Conservation (phyloP, 352 stramenopile genomes). For the Elongisporangium senticosum region DNA sequence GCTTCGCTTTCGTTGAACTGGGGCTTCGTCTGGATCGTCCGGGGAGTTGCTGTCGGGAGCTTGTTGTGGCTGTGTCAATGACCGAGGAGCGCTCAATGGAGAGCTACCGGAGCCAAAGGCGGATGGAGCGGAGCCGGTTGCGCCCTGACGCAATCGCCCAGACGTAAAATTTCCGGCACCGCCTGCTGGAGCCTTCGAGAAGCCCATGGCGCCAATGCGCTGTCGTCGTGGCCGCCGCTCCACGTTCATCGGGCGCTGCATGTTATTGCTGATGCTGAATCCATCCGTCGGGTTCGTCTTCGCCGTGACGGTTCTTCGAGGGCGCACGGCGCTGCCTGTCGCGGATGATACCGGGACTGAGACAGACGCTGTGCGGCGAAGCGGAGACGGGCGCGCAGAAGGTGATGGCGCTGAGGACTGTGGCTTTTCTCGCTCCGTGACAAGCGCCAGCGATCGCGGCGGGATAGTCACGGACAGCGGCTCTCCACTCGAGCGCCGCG, state of each 20-base stretch:
- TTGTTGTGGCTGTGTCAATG: slow-evolving; percentile 23
- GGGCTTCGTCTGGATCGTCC: neutral
- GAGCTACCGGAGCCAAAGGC: neutral
- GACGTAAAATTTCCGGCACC: slow-evolving; percentile 3
- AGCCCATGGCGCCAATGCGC: slow-evolving; percentile 44
- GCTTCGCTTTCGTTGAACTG: slow-evolving; percentile 26
- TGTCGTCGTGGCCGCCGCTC: slow-evolving; percentile 39
- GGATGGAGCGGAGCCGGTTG: slow-evolving; percentile 10
- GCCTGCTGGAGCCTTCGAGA: slow-evolving; percentile 13
- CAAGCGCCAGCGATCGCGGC: slow-evolving; percentile 43
- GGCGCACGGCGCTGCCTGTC: neutral
- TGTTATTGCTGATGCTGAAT: slow-evolving; percentile 4
- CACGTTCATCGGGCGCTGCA: slow-evolving; percentile 8
- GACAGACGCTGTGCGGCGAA: slow-evolving; percentile 10
- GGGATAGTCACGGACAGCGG: neutral
- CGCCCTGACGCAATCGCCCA: slow-evolving; percentile 13
- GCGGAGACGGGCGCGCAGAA: neutral
- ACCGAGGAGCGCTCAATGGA: neutral
- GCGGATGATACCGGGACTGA: neutral
- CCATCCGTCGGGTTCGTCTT: slow-evolving; percentile 9
- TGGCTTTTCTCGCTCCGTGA: slow-evolving; percentile 27
- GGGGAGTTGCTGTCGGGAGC: slow-evolving; percentile 22
- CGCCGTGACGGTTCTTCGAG: slow-evolving; percentile 12
- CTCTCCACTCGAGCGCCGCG: neutral
- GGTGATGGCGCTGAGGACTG: slow-evolving; percentile 3